Evolutionary conservation across 306 rosid genomes (phyloP).

Genomic region (Quercus berberidifolia): DNA sequence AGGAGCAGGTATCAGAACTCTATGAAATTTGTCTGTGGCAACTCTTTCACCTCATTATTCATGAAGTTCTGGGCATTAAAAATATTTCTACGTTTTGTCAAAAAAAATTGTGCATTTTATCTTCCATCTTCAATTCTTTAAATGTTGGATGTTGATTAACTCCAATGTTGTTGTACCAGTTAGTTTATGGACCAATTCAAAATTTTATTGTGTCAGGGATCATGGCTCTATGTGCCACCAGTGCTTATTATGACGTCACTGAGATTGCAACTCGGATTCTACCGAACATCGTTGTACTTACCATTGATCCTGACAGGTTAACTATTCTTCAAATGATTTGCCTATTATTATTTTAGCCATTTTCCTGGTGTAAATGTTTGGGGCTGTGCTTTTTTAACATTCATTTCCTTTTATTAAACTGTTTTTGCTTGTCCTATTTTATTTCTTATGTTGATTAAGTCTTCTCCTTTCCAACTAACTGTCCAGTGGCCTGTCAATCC

Average conservation of each 20-base stretch:
- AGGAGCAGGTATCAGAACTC: constrained; percentile 78
- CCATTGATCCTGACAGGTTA: constrained; percentile 94
- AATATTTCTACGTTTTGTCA: neutral
- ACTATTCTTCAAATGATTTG: neutral
- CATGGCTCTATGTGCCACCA: constrained; percentile 97
- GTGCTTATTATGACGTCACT: constrained; percentile 83
- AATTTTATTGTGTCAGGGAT: constrained; percentile 58
- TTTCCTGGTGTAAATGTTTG: neutral
- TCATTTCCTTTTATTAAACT: neutral
- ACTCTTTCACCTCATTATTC: constrained; percentile 4
- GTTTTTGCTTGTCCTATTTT: neutral
- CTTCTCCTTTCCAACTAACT: neutral
- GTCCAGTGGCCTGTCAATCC: neutral
- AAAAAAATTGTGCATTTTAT: neutral
- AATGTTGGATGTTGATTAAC: constrained; percentile 7
- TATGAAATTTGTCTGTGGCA: neutral
- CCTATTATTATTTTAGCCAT: neutral
- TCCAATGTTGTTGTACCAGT: constrained; percentile 2
- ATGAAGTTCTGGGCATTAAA: neutral
- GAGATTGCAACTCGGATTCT: constrained; percentile 96
- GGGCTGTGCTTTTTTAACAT: neutral
- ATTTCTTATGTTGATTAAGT: neutral
- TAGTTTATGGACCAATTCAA: neutral
- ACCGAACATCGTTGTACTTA: constrained; percentile 88
- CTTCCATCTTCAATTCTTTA: constrained; percentile 3